These are phyloP conservation scores for Plicaturopsis crispa DNA, from an alignment of 768 basidiomycete genomes.

Conservation along the genomic window DNA sequence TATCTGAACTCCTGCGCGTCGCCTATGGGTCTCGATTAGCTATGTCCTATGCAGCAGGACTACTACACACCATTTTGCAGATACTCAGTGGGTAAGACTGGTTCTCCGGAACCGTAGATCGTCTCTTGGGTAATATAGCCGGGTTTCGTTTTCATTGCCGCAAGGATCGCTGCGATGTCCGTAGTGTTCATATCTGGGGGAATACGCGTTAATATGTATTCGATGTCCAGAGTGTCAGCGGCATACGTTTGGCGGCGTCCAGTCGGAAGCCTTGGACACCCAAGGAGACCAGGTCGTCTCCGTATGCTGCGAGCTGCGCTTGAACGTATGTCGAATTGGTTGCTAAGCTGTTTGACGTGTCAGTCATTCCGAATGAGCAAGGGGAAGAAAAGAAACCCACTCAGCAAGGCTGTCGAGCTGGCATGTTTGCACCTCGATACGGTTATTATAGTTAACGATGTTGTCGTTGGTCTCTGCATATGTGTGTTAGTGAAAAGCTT, in stretches of 20 bases:
- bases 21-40: constrained; percentile 18
- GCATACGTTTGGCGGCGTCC: constrained; percentile 58
- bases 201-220: background rate
- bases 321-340: too few species aligned
- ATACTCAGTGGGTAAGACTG: constrained; percentile 50
- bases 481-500: too few species aligned
- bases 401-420: constrained; percentile 45
- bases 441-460: constrained; percentile 47
- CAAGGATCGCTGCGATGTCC: constrained; percentile 53
- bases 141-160: too few species aligned
- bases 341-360: too few species aligned
- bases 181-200: constrained; percentile 41
- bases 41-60: background rate
- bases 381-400: constrained; percentile 21
- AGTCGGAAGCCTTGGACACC: constrained; percentile 57
- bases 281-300: constrained; percentile 51
- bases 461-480: constrained; percentile 40
- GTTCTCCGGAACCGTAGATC: constrained; percentile 32
- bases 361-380: too few species aligned
- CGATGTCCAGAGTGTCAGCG: too few species aligned
- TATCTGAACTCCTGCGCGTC: constrained; percentile 74
- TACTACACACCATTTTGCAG: constrained; percentile 32
- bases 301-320: constrained; percentile 44
- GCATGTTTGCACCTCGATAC: constrained; percentile 51
- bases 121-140: constrained; percentile 62